Percentiles rank a stretch among this genome's conserved stretches.
phyloP scores from a whole-genome alignment of 2,329 filamentous ascomycete genomes.

The Pestalotiopsis sp. region DNA sequence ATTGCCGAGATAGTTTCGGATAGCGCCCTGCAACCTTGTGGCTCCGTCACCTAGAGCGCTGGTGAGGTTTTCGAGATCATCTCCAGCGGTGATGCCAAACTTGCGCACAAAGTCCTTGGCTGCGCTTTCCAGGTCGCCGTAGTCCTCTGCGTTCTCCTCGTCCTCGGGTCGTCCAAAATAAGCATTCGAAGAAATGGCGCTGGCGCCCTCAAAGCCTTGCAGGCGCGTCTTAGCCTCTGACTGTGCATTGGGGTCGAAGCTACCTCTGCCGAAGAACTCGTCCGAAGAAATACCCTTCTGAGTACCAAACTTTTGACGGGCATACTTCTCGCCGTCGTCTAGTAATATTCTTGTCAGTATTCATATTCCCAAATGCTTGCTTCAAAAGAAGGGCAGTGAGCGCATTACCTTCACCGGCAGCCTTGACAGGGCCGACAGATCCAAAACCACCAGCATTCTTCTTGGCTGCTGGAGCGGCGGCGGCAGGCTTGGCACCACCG shows the following conservation, averaged over 20 bases:
- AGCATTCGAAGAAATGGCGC: slow-evolving; percentile 90
- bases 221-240: slow-evolving; percentile 85
- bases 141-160: slow-evolving; percentile 61
- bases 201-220: slow-evolving; percentile 90
- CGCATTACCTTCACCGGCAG: slow-evolving; percentile 65
- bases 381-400: background rate
- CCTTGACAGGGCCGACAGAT: slow-evolving; percentile 75
- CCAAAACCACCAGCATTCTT: slow-evolving; percentile 88
- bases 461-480: slow-evolving; percentile 53
- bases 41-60: slow-evolving; percentile 85
- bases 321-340: slow-evolving; percentile 81
- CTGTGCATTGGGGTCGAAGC: slow-evolving; percentile 79
- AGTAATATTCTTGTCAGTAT: slow-evolving; percentile 19
- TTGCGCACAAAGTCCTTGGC: slow-evolving; percentile 95
- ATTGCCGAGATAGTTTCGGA: slow-evolving; percentile 65
- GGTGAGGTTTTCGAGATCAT: slow-evolving; percentile 90
- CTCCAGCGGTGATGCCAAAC: slow-evolving; percentile 93
- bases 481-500: slow-evolving; percentile 62
- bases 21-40: slow-evolving; percentile 76
- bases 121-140: slow-evolving; percentile 88
- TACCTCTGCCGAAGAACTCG: slow-evolving; percentile 94
- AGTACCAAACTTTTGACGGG: slow-evolving; percentile 82
- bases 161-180: slow-evolving; percentile 39
- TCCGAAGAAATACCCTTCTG: slow-evolving; percentile 98
- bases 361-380: background rate